These are phyloP conservation scores for Cercospora beticola DNA, from an alignment of 2,329 filamentous ascomycete species.

Conservation along the genomic window DNA sequence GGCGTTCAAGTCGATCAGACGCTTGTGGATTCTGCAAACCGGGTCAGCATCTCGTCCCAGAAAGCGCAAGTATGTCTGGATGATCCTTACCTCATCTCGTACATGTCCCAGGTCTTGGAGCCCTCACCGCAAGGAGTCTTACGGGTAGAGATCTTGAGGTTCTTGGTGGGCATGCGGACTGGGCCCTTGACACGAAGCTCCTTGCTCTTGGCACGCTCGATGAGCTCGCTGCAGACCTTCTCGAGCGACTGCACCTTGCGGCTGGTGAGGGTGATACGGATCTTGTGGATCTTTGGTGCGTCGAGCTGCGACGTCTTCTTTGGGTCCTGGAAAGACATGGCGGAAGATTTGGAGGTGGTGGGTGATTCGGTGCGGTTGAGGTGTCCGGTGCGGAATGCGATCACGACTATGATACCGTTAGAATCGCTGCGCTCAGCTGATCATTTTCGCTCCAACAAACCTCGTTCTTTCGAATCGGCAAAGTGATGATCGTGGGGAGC, in stretches of 20 bases:
- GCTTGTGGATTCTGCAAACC: conserved; percentile 38
- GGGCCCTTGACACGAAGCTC: conserved; percentile 97
- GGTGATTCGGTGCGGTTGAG: conserved; percentile 25
- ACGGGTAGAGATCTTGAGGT: conserved; percentile 92
- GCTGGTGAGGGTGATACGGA: conserved; percentile 95
- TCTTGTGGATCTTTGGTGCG: conserved; percentile 92
- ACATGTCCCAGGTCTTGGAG: conserved; percentile 99
- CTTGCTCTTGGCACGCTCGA: conserved; percentile 98
- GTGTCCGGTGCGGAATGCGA: conserved; percentile 43
- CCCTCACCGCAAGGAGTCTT: conserved; percentile 99
- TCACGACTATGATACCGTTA: conserved; percentile 47
- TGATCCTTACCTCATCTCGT: conserved; percentile 74
- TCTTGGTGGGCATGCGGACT: conserved; percentile 96
- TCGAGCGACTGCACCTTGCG: conserved; percentile 94
- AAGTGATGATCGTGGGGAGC: conserved; percentile 52
- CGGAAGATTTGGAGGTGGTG: conserved; percentile 35
- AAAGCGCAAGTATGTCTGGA: conserved; percentile 40
- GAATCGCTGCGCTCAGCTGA: conserved; percentile 9
- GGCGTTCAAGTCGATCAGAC: conserved; percentile 67
- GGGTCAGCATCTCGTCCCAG: conserved; percentile 6
- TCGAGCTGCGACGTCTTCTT: conserved; percentile 87
- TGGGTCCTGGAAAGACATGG: conserved; percentile 91
- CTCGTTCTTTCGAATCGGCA: conserved; percentile 47
- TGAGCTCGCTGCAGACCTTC: conserved; percentile 97
- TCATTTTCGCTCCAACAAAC: conserved; percentile 13